A percentile compares a stretch with the other conserved stretches of the same genome.
These are phyloP conservation scores for Meredithiella fracta DNA, from an alignment of 2,329 filamentous ascomycete genomes.

Conservation along the genomic window DNA sequence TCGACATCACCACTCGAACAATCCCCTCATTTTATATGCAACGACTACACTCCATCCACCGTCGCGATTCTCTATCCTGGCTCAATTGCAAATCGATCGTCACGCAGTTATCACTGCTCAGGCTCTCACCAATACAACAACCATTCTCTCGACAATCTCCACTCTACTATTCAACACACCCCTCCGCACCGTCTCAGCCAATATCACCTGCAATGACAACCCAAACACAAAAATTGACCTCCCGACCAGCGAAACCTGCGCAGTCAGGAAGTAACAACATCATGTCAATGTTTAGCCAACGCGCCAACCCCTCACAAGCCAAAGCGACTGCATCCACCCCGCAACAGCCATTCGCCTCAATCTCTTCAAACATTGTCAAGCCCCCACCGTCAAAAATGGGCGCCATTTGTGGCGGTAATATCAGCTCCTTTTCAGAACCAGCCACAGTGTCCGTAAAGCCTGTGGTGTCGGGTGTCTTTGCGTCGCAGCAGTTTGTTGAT, in stretches of 20 bases:
- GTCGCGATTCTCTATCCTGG: neutral
- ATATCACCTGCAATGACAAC: neutral
- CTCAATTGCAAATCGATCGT: neutral
- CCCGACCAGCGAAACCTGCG: conserved; percentile 1
- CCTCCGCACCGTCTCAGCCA: neutral
- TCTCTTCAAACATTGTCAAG: neutral
- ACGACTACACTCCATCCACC: neutral
- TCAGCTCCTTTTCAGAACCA: conserved; percentile 5
- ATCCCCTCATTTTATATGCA: neutral
- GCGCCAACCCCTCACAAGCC: neutral
- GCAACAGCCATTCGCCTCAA: neutral
- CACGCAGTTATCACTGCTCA: neutral
- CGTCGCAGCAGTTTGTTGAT: conserved; percentile 9
- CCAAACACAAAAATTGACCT: neutral
- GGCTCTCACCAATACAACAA: neutral
- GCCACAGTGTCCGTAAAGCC: neutral
- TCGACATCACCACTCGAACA: neutral
- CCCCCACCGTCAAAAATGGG: conserved; percentile 10
- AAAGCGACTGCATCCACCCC: neutral
- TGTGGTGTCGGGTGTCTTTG: neutral
- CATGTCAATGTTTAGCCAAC: neutral
- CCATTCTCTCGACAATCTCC: neutral
- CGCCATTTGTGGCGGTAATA: conserved; percentile 6
- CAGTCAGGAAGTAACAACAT: neutral
- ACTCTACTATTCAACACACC: neutral